Conservation (phyloP, 768 basidiomycete species). For the Dictyophora rubrovolvata region DNA sequence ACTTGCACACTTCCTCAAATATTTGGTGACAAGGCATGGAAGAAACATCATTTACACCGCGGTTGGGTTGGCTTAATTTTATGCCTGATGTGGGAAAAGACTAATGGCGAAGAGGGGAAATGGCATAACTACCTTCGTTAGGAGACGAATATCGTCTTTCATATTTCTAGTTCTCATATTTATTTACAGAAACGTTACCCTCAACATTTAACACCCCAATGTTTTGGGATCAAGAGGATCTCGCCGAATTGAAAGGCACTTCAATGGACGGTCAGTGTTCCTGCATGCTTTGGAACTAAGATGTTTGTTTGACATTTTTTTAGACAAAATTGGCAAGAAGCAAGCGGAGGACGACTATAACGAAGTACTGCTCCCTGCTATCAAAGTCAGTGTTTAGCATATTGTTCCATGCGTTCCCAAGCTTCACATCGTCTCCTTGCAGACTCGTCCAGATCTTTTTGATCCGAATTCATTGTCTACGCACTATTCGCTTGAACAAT, state of each 20-base stretch:
- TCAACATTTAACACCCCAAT: slow-evolving; percentile 77
- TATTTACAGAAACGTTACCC: slow-evolving; percentile 53
- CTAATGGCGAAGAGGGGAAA: slow-evolving; percentile 46
- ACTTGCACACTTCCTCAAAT: slow-evolving; percentile 56
- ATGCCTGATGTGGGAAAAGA: slow-evolving; percentile 93
- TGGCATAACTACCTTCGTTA: slow-evolving; percentile 69
- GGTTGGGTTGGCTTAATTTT: slow-evolving; percentile 88
- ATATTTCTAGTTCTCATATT: not conserved
- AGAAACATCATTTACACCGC: slow-evolving; percentile 39
- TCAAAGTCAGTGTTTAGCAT: slow-evolving; percentile 39
- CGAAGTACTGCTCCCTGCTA: slow-evolving; percentile 56
- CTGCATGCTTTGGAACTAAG: not conserved
- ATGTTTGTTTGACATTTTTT: not conserved
- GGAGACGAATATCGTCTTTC: slow-evolving; percentile 13
- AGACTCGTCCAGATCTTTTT: slow-evolving; percentile 72
- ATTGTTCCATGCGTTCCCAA: not conserved
- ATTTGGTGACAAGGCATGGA: slow-evolving; percentile 62
- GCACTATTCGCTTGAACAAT: slow-evolving; percentile 60
- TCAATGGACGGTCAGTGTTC: slow-evolving; percentile 61
- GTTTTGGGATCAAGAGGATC: slow-evolving; percentile 78
- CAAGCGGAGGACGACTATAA: slow-evolving; percentile 70
- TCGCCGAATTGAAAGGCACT: slow-evolving; percentile 70
- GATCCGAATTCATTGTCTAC: slow-evolving; percentile 30
- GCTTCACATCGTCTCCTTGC: slow-evolving; percentile 5
- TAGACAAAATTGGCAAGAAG: slow-evolving; percentile 80